Evolutionary conservation across 1,284 basidiomycete species (phyloP).

Genomic region (Marasmius tenuissimus): DNA sequence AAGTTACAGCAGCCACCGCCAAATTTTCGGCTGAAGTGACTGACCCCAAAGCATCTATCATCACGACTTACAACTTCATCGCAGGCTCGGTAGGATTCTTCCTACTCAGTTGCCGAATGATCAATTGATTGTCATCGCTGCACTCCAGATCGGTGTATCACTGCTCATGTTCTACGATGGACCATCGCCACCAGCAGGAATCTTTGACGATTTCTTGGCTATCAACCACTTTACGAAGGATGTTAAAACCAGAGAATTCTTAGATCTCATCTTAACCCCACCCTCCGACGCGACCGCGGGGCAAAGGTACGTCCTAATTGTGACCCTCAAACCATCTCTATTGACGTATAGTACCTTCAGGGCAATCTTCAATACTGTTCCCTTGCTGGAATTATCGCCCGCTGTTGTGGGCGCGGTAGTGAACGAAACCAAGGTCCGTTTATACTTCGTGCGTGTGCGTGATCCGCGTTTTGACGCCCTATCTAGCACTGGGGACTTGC

Average conservation of each 20-base stretch:
- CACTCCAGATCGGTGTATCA: conserved; percentile 32
- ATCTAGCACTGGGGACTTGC: conserved; percentile 29
- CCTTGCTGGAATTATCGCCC: conserved; percentile 39
- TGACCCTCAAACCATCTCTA: background rate
- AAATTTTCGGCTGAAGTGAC: conserved; percentile 46
- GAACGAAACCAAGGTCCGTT: conserved; percentile 49
- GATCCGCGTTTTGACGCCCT: background rate
- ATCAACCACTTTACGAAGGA: conserved; percentile 40
- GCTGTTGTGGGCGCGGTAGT: conserved; percentile 43
- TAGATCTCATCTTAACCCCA: conserved; percentile 38
- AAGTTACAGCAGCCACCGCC: conserved; percentile 43
- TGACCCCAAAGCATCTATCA: conserved; percentile 62
- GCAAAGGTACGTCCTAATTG: conserved; percentile 34
- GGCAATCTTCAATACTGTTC: conserved; percentile 48
- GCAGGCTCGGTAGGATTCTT: conserved; percentile 34
- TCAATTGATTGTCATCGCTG: background rate
- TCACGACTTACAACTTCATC: conserved; percentile 53
- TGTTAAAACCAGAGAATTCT: conserved; percentile 38
- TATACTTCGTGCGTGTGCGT: background rate
- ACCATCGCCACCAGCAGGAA: conserved; percentile 44
- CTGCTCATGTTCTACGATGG: conserved; percentile 53
- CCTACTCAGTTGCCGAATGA: background rate
- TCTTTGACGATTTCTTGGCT: conserved; percentile 49
- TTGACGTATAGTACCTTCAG: conserved; percentile 24
- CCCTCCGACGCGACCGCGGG: conserved; percentile 40